Conservation (phyloP, 345 rosid species). For the Pistacia vera region DNA sequence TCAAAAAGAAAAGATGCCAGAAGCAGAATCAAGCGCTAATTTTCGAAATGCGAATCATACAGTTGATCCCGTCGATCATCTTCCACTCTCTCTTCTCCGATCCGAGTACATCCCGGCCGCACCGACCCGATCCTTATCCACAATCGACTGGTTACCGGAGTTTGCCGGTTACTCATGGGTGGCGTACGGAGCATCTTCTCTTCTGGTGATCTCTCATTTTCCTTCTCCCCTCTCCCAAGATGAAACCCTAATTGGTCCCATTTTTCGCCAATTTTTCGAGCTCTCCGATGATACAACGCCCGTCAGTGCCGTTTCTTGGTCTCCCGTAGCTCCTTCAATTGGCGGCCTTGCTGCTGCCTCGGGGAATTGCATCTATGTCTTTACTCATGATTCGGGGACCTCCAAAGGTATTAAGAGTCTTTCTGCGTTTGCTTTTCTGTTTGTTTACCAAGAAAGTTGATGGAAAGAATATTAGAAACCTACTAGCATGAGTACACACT, state of each 20-base stretch:
- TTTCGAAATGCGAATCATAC: conserved; percentile 28
- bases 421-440: neutral
- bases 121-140: conserved; percentile 58
- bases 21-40: conserved; percentile 35
- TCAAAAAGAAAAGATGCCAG: conserved; percentile 37
- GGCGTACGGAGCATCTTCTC: conserved; percentile 90
- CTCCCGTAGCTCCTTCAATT: conserved; percentile 63
- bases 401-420: conserved; percentile 44
- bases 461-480: neutral
- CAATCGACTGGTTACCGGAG: conserved; percentile 88
- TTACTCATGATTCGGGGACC: conserved; percentile 44
- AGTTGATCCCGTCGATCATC: conserved; percentile 53
- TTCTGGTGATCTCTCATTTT: conserved; percentile 81
- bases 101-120: conserved; percentile 73
- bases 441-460: conserved; percentile 7
- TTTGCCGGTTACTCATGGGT: conserved; percentile 90
- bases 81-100: conserved; percentile 61
- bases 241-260: conserved; percentile 58
- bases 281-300: conserved; percentile 51
- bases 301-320: conserved; percentile 77
- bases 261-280: conserved; percentile 77
- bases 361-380: conserved; percentile 51
- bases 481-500: neutral
- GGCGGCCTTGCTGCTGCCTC: conserved; percentile 89
- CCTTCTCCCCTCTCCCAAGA: conserved; percentile 80